These are phyloP conservation scores for Boeremia lycopersici DNA, from an alignment of 2,329 filamentous ascomycete species.

Conservation along the genomic window DNA sequence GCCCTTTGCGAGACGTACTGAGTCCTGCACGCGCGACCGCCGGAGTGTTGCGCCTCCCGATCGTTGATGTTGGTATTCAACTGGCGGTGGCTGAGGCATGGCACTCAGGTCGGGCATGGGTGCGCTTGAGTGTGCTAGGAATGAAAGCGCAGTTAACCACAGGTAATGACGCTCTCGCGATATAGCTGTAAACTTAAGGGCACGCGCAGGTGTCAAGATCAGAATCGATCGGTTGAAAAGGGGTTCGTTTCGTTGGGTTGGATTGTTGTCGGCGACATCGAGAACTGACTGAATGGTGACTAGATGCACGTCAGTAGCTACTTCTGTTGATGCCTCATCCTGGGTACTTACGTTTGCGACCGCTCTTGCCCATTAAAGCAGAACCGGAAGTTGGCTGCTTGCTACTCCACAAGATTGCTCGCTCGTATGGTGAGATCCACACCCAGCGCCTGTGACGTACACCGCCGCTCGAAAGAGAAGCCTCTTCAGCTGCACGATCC, in stretches of 20 bases:
- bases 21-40: conserved; percentile 76
- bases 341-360: conserved; percentile 78
- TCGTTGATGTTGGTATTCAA: conserved; percentile 46
- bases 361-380: conserved; percentile 90
- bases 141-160: conserved; percentile 93
- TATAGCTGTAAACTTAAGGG: conserved; percentile 90
- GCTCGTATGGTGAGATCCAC: conserved; percentile 95
- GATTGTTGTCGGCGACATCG: conserved; percentile 94
- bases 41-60: conserved; percentile 50
- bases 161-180: conserved; percentile 87
- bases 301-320: conserved; percentile 48
- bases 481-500: conserved; percentile 60
- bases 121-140: conserved; percentile 88
- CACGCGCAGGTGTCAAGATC: conserved; percentile 89
- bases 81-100: conserved; percentile 43
- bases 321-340: background rate
- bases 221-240: conserved; percentile 93
- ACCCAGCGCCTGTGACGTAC: conserved; percentile 95
- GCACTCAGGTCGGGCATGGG: conserved; percentile 74
- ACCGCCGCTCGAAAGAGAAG: conserved; percentile 69
- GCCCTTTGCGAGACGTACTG: conserved; percentile 85
- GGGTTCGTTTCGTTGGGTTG: conserved; percentile 72
- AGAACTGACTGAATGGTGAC: conserved; percentile 95
- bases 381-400: conserved; percentile 90
- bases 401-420: conserved; percentile 96